Evolutionary conservation across 192 early-diverging fungal genomes (phyloP), one percentile per base, ranked within the genome.

Genomic region (Geosiphon pyriformis): DNA sequence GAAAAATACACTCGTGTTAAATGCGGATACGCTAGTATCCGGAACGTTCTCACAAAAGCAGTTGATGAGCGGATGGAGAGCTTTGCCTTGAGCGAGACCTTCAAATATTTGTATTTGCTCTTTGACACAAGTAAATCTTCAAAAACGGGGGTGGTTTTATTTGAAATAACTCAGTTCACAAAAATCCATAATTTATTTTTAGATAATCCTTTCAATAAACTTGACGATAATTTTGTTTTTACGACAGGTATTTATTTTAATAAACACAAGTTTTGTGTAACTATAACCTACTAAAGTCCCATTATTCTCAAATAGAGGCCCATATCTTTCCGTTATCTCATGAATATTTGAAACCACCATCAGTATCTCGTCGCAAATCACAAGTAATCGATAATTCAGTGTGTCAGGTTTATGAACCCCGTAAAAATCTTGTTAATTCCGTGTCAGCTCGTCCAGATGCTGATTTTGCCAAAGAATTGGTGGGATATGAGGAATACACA

Each of bases 41-140:
- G 75, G 4, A 78, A 90, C 64, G 89, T 96, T 12, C 61, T 61
- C 6, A 83, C 82, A 1, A 79, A 80, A 58, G 69, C 72, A 6
- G 68, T 85, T 0, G 92, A 94, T 31, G 91, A 90, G 37, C 76
- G 95, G 4, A 96, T 98, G 94, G 95, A 98, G 63, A 94, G 91
- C 65, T 98, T 96, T 78, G 83, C 90, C 22, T 73, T 98, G 6
- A 91, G 90, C 53, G 95, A 98, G 75, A 96, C 95, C 0, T 80
- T 98, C 56, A 98, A 98, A 71, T 98, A 98, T 69, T 80, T 98
- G n/a, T 98, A 88, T 71, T 72, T 98, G n/a, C 81, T 98, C 27
- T 98, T 96, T 82, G 94, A 94, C 61, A 72, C 76, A 49, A 88
- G 89, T 84, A 76, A 77, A 60, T 27, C 64, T 1, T n/a, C n/a